phyloP scores from a whole-genome alignment of 441 rosid genomes.

The Theobroma grandiflorum region DNA sequence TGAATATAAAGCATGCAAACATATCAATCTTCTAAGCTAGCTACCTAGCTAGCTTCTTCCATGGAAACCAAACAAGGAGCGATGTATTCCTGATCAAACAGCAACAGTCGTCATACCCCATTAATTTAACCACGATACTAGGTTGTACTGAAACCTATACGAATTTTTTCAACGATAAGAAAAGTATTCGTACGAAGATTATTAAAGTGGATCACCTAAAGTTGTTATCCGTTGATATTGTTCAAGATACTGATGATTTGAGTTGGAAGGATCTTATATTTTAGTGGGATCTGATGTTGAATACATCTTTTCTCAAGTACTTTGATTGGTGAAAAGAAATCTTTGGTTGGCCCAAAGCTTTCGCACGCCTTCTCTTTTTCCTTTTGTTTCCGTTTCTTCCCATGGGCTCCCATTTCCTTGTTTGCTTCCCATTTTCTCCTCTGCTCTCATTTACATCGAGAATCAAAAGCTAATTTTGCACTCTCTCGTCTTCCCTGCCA shows the following conservation, averaged over 20 bases:
- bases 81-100: neutral
- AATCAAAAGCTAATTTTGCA: neutral
- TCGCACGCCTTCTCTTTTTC: neutral
- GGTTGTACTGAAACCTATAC: neutral
- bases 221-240: neutral
- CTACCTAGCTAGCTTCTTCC: neutral
- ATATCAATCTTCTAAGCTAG: neutral
- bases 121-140: neutral
- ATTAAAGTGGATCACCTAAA: neutral
- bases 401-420: neutral
- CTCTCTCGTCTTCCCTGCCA: slow-evolving; percentile 4
- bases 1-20: neutral
- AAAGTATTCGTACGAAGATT: neutral
- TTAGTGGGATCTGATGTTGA: slow-evolving; percentile 24
- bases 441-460: neutral
- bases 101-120: neutral
- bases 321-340: neutral
- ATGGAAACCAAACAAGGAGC: neutral
- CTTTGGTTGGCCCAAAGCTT: slow-evolving; percentile 1
- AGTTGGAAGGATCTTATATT: neutral
- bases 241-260: slow-evolving; percentile 19
- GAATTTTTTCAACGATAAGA: neutral
- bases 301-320: neutral
- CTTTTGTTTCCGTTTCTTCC: neutral
- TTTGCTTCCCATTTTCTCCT: neutral